Percentiles rank a stretch among this genome's conserved stretches.
phyloP scores from a whole-genome alignment of 2,329 filamentous ascomycete species.

The Cladophialophora bantiana region DNA sequence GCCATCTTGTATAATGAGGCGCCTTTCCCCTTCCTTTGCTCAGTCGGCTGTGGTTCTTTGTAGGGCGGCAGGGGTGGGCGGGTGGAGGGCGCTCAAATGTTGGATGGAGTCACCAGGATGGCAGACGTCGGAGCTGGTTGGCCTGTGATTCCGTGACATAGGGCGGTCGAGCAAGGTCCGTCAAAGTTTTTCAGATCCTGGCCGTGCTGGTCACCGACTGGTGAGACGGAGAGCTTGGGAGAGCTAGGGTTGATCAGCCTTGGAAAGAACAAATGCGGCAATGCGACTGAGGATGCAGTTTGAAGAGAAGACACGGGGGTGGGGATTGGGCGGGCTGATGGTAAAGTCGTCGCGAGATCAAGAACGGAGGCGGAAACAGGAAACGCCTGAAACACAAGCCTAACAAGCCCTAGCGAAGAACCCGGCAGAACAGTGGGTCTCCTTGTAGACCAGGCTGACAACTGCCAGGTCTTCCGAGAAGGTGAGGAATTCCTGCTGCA shows the following conservation, averaged over 20 bases:
- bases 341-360: conserved; percentile 13
- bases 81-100: not conserved
- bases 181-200: not conserved
- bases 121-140: not conserved
- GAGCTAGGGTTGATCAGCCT: not conserved
- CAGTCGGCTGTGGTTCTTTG: conserved; percentile 6
- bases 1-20: conserved; percentile 46
- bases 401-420: conserved; percentile 9
- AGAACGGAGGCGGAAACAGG: conserved; percentile 26
- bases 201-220: conserved; percentile 2
- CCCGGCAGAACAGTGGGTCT: not conserved
- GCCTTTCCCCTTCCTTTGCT: conserved; percentile 10
- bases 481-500: not conserved
- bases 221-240: not conserved
- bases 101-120: conserved; percentile 9
- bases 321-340: conserved; percentile 18
- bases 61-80: conserved; percentile 9
- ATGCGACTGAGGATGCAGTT: conserved; percentile 10
- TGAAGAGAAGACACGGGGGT: not conserved
- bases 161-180: conserved; percentile 1
- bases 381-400: conserved; percentile 31
- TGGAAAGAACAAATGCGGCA: conserved; percentile 2
- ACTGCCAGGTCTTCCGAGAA: not conserved
- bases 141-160: not conserved
- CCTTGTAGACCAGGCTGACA: conserved; percentile 6